A percentile compares a stretch with the other conserved stretches of the same genome.
phyloP scores from a whole-genome alignment of 2,329 filamentous ascomycete species.

The Penicillium nordicum region DNA sequence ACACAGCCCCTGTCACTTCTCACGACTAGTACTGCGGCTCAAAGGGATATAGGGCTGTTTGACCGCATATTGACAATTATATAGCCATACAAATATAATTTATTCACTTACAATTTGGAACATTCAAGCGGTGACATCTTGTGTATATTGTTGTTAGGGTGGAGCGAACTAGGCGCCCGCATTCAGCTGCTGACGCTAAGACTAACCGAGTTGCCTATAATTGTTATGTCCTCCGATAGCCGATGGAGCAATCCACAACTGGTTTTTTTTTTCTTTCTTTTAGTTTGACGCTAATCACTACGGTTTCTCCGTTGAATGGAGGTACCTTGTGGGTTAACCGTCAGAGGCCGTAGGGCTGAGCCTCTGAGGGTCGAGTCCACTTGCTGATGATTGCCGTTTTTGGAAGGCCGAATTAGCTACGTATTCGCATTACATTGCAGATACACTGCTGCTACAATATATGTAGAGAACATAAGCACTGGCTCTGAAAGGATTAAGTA shows the following conservation, averaged over 20 bases:
- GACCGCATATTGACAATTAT: neutral
- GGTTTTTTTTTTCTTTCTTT: constrained; percentile 1
- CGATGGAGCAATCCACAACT: neutral
- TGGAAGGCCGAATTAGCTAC: neutral
- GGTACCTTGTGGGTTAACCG: neutral
- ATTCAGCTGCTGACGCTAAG: constrained; percentile 25
- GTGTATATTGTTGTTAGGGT: neutral
- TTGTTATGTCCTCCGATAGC: neutral
- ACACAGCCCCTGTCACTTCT: neutral
- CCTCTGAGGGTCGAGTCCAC: neutral
- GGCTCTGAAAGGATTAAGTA: neutral
- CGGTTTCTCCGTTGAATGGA: neutral
- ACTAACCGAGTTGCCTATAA: neutral
- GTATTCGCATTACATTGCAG: neutral
- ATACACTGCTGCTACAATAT: neutral
- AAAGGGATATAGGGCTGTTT: neutral
- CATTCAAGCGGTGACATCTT: neutral
- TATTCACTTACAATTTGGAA: neutral
- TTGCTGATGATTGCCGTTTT: neutral
- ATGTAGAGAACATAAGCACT: neutral
- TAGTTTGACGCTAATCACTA: neutral
- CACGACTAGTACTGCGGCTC: neutral
- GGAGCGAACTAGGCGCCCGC: constrained; percentile 17
- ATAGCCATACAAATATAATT: neutral
- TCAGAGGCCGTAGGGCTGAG: constrained; percentile 9